Evolutionary conservation across 257 asterid genomes (phyloP), one percentile per base, ranked within the genome.

Genomic region (Scutellaria baicalensis): DNA sequence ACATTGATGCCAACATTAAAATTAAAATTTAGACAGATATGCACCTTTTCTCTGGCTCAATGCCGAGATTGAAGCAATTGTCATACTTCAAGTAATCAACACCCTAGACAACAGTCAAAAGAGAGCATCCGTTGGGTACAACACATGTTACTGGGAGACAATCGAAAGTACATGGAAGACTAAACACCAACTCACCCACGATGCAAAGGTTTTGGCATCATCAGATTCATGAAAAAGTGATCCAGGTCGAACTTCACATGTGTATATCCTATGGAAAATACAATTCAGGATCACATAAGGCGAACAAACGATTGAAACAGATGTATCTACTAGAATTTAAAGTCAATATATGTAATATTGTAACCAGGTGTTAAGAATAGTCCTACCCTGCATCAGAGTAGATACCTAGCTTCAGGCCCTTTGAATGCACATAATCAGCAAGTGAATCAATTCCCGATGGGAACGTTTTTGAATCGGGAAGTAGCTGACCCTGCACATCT

Each of bases 341-440:
- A 23, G 66, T 47, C 39, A 65, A 33, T 33, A 11, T 5, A 31
- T 42, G 48, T 56, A 36, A 59, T 74, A 44, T 3, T 12, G 31
- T 38, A 49, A 54, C 50, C 63, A 62, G 73, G 51, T 17, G 10
- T 55, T 14, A 35, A 16, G 68, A 63, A 64, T 48, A 27, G 16
- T 43, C 94, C 33, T 87, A 93, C 99, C 99, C 99, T 73, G 99
- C 99, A 84, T 94, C 99, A 33, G 99, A 93, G 82, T 93, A 93
- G 76, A 93, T 85, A 40, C 99, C 97, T 4, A 93, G 88, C 84
- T 91, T 94, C 70, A 94, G 93, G 68, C 96, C 97, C 83, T 86
- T 89, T 6, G 83, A 83, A 72, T 94, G 99, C 59, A 91, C 90
- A 78, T 91, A 89, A 85, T 89, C 97, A 21, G 99, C 95, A 64